Base-by-base conservation (phyloP, 78 protist species). In the Tieghemostelium lacteum region DNA sequence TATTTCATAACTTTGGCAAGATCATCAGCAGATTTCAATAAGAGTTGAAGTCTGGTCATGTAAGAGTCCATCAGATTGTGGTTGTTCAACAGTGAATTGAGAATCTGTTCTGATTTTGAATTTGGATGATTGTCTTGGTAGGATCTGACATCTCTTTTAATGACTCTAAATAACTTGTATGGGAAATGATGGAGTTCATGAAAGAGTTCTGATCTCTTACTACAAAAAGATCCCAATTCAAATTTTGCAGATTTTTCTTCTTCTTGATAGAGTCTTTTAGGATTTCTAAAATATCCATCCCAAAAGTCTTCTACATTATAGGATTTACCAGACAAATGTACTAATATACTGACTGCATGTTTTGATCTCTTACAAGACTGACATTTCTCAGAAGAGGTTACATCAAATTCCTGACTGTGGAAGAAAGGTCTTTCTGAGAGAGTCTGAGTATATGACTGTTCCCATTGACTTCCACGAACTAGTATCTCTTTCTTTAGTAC, bases 181-280 rank as follows among this genome's bases (percentile, higher is more conserved):
- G 91, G 91, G 33, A 67, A 83, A 58, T 83, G 91, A 58, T 83
- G 91, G 2, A 83, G 78, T 54, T 66, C 29, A 40, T 83, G 91
- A 42, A 69, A 83, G 5, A 83, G 37, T 40, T 50, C 36, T 6
- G 91, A 55, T 36, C 78, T n/a, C 37, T 83, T 83, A 29, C 31
- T 42, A 45, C 91, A 83, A 60, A 45, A 57, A 22, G 91, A 17
- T 28, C 91, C 91, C 64, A 83, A 52, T 10, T 69, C 54, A 60
- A 63, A 83, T 54, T 78, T 69, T 17, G 42, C 45, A 3, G 31
- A 16, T 55, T 50, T 50, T 34, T 39, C 55, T 5, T 67, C 66
- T 10, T 65, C 37, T 52, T 65, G 34, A 1, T 75, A 42, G 37
- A 64, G 66, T 16, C 62, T 22, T 33, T 57, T 50, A 28, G 75